These are phyloP conservation scores for Chamaecyparis obtusa DNA, from an alignment of 75 land plant genomes.

Conservation along the genomic window DNA sequence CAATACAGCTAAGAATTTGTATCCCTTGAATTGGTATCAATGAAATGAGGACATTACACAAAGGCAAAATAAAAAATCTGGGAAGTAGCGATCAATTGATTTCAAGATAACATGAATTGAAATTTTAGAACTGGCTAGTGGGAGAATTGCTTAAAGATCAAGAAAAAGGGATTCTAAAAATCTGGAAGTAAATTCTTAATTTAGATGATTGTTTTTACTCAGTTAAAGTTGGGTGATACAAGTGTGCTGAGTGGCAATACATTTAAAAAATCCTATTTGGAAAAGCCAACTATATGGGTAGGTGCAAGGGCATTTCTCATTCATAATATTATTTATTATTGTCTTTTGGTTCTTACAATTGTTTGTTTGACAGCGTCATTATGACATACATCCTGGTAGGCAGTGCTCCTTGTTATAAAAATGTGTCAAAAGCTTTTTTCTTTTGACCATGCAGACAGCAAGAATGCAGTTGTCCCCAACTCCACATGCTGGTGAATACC, in stretches of 20 bases:
- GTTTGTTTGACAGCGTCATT: neutral
- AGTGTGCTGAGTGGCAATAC: neutral
- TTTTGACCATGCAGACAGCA: neutral
- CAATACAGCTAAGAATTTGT: neutral
- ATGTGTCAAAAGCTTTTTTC: neutral
- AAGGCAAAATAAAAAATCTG: neutral
- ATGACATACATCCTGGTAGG: neutral
- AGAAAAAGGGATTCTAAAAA: neutral
- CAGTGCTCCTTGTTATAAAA: neutral
- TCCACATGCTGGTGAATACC: neutral
- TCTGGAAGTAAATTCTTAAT: neutral
- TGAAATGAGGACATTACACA: neutral
- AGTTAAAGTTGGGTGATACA: neutral
- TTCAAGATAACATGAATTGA: neutral
- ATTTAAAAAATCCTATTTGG: neutral
- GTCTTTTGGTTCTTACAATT: neutral
- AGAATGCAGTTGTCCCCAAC: neutral
- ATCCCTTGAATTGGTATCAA: too few relatives aligned
- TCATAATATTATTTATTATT: neutral
- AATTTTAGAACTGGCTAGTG: neutral
- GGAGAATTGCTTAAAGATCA: neutral
- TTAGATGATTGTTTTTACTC: neutral
- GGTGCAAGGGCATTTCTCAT: neutral
- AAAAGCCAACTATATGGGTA: neutral
- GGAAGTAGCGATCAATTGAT: neutral